Percentiles rank a stretch among this genome's conserved stretches.
These are phyloP conservation scores for Rheum nobile DNA, from an alignment of 148 eudicot genomes.

Conservation along the genomic window DNA sequence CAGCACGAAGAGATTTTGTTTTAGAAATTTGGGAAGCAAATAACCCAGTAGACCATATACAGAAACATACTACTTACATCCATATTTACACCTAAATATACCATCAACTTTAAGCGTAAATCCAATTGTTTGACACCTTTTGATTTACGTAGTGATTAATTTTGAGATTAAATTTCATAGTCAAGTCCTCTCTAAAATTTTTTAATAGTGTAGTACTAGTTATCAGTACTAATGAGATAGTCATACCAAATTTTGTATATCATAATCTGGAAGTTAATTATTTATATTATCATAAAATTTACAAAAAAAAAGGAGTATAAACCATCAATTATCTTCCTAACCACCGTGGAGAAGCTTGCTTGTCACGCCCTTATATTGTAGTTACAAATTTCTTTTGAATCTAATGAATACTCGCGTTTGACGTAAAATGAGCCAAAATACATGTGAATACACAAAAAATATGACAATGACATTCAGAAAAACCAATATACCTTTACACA, in stretches of 20 bases:
- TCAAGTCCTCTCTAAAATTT: no score
- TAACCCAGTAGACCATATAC: no score
- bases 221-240: not conserved
- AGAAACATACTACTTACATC: no score
- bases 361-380: not conserved
- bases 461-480: not conserved
- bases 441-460: not conserved
- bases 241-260: not conserved
- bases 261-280: not conserved
- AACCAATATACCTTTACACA: not conserved
- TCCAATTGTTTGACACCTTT: no score
- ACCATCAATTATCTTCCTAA: not conserved
- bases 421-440: not conserved
- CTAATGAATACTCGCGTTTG: not conserved
- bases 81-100: no score
- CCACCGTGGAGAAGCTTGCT: not conserved
- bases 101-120: no score
- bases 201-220: no score
- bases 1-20: no score
- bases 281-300: not conserved
- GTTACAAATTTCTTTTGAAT: not conserved
- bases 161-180: no score
- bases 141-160: no score
- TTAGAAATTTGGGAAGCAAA: no score
- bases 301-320: not conserved